Evolutionary conservation across 257 asterid genomes (phyloP).

Genomic region (Buddleja alternifolia): DNA sequence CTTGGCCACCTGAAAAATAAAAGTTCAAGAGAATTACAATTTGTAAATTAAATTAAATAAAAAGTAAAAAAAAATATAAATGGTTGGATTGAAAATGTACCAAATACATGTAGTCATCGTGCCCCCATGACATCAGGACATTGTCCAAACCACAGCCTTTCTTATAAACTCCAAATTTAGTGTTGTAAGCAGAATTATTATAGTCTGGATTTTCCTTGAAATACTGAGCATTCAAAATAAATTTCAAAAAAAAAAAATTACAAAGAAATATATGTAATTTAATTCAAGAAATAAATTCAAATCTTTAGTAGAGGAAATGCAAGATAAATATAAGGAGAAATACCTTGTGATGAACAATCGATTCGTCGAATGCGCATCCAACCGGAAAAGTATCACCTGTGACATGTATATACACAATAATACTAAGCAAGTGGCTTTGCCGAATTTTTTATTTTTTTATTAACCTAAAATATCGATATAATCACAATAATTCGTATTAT

Average conservation of each 20-base stretch:
- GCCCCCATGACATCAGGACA: slow-evolving; percentile 94
- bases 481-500: not conserved
- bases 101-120: slow-evolving; percentile 91
- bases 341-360: slow-evolving; percentile 80
- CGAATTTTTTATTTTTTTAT: not conserved
- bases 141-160: slow-evolving; percentile 78
- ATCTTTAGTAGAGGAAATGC: not conserved
- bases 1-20: slow-evolving; percentile 67
- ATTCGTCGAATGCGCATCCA: slow-evolving; percentile 83
- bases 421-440: not conserved
- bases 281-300: not conserved
- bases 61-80: not conserved
- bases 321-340: not conserved
- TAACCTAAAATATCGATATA: too few relatives aligned
- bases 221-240: slow-evolving; percentile 42
- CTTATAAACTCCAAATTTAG: slow-evolving; percentile 66
- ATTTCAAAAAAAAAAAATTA: not conserved
- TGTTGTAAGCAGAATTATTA: slow-evolving; percentile 51
- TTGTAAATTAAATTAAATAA: not conserved
- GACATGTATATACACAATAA: not conserved
- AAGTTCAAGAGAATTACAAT: too few relatives aligned
- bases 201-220: slow-evolving; percentile 71
- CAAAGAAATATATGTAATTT: not conserved
- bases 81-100: slow-evolving; percentile 31
- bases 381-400: slow-evolving; percentile 86